Evolutionary conservation across 2,329 filamentous ascomycete species (phyloP).

Genomic region (Ophiostoma australiae): DNA sequence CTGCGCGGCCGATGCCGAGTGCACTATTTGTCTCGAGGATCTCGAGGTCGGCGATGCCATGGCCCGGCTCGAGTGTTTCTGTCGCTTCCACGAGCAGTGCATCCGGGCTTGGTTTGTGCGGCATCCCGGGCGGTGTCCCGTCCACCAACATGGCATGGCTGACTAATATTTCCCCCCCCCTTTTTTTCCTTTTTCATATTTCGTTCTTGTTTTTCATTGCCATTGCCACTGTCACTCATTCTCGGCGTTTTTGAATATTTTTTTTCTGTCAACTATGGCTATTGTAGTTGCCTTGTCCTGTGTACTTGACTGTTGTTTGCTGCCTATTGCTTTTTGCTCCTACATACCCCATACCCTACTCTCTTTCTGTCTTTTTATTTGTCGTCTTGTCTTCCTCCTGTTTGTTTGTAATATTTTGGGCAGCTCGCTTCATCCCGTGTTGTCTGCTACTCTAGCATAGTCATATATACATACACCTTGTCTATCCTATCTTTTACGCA

Average conservation of each 20-base stretch:
- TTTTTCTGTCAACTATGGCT: background rate
- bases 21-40: conserved; percentile 63
- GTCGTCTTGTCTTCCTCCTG: background rate
- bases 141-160: conserved; percentile 60
- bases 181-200: conserved; percentile 10
- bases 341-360: conserved; percentile 4
- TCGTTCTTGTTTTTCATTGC: background rate
- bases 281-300: background rate
- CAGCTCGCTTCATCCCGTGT: background rate
- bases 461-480: too few relatives aligned
- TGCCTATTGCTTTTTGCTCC: background rate
- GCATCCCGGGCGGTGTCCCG: conserved; percentile 59
- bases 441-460: background rate
- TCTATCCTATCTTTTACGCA: too few relatives aligned
- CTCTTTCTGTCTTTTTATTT: background rate
- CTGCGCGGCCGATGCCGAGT: conserved; percentile 62
- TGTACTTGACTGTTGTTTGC: background rate
- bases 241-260: conserved; percentile 8
- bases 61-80: conserved; percentile 63
- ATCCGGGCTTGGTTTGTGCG: conserved; percentile 59
- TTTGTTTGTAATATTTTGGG: background rate
- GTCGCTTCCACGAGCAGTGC: conserved; percentile 58
- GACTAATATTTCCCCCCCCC: conserved; percentile 41
- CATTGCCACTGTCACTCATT: background rate
- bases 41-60: conserved; percentile 58